phyloP scores from a whole-genome alignment of 805 yeast species.

The Maudiozyma turicensis region DNA sequence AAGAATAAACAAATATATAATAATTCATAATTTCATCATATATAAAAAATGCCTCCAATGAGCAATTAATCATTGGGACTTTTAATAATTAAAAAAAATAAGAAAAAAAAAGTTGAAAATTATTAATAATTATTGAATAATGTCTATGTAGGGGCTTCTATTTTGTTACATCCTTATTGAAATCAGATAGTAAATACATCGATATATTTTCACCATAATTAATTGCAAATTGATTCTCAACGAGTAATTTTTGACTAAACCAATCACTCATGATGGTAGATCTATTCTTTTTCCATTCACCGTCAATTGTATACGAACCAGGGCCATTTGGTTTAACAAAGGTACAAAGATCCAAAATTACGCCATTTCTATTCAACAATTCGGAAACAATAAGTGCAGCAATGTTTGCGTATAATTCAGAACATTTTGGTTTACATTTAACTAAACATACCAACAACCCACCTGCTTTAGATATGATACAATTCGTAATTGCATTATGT shows the following conservation, averaged over 20 bases:
- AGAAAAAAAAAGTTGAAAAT: background rate
- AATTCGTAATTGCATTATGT: slow-evolving; percentile 35
- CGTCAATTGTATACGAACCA: slow-evolving; percentile 21
- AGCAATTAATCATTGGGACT: background rate
- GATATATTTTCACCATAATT: slow-evolving; percentile 61
- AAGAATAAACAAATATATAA: background rate
- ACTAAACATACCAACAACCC: slow-evolving; percentile 69
- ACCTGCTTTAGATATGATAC: slow-evolving; percentile 72
- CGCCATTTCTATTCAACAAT: slow-evolving; percentile 69
- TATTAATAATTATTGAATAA: background rate
- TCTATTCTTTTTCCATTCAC: slow-evolving; percentile 68
- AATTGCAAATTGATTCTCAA: slow-evolving; percentile 40
- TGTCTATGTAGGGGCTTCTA: background rate
- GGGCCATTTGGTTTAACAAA: slow-evolving; percentile 43
- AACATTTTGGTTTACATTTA: slow-evolving; percentile 43
- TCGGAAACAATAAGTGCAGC: slow-evolving; percentile 78
- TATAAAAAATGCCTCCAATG: background rate
- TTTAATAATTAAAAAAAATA: background rate
- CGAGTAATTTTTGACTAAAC: slow-evolving; percentile 38
- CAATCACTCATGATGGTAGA: slow-evolving; percentile 51
- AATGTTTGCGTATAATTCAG: slow-evolving; percentile 48
- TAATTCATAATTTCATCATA: background rate
- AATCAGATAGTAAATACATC: slow-evolving; percentile 48
- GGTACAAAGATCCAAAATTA: slow-evolving; percentile 74
- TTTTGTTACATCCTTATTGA: slow-evolving; percentile 29